A percentile compares a stretch with the other conserved stretches of the same genome.
Evolutionary conservation across 306 rosid genomes (phyloP).

Genomic region (Abrus pulchellus): DNA sequence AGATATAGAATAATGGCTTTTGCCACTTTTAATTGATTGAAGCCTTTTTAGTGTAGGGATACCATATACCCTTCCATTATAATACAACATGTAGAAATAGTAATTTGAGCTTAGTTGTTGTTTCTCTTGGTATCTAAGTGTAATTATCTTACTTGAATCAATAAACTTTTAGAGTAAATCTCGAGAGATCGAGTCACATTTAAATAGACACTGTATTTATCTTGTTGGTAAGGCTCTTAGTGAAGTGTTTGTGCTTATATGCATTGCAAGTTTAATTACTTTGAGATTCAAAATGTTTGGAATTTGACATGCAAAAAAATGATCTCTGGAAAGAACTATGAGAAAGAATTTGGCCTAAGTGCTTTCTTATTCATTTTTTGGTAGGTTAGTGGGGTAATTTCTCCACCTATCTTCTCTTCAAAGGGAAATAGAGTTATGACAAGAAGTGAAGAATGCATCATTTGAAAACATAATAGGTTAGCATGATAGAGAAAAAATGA

Average conservation of each 20-base stretch:
- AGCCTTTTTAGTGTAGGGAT: neutral
- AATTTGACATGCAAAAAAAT: conserved; percentile 73
- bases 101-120: conserved; percentile 36
- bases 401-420: neutral
- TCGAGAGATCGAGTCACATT: conserved; percentile 67
- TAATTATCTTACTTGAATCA: conserved; percentile 59
- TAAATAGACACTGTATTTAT: conserved; percentile 83
- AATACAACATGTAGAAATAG: neutral
- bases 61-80: neutral
- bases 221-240: conserved; percentile 80
- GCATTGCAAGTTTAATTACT: conserved; percentile 3
- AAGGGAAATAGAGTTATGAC: neutral
- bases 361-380: conserved; percentile 74
- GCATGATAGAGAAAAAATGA: conserved; percentile 12
- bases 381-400: conserved; percentile 58
- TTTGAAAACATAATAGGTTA: neutral
- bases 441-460: neutral
- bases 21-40: conserved; percentile 3
- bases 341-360: conserved; percentile 74
- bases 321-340: conserved; percentile 95
- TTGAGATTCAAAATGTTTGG: conserved; percentile 39
- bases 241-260: conserved; percentile 45
- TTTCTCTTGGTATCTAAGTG: conserved; percentile 27
- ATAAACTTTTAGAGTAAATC: conserved; percentile 71
- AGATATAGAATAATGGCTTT: conserved; percentile 37